phyloP scores from a whole-genome alignment of 164 flowering plant genomes.

The Aristolochia contorta region DNA sequence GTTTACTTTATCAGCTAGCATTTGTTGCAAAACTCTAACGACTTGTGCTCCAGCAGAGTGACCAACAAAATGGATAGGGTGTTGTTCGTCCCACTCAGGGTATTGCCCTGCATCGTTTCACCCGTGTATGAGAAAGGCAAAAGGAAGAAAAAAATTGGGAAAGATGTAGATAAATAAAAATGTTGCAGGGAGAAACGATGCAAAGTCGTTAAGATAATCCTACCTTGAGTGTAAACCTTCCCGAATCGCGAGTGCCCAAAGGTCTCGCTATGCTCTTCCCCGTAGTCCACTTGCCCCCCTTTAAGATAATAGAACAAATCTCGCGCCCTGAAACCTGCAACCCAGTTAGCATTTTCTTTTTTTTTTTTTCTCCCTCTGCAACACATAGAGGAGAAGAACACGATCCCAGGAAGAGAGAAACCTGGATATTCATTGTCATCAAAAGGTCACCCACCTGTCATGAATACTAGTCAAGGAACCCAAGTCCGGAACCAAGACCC shows the following conservation, averaged over 20 bases:
- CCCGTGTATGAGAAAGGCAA: not conserved
- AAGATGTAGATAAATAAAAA: too few species aligned
- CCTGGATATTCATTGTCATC: not conserved
- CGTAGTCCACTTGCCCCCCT: conserved; percentile 94
- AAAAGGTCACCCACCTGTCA: conserved; percentile 50
- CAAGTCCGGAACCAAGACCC: conserved; percentile 93
- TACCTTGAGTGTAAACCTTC: conserved; percentile 68
- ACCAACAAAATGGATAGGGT: conserved; percentile 94
- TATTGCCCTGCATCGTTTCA: conserved; percentile 50
- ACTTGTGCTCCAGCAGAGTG: conserved; percentile 99
- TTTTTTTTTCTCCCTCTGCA: too few species aligned
- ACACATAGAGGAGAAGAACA: too few species aligned
- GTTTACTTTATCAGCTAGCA: conserved; percentile 93
- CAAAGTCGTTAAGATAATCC: not conserved
- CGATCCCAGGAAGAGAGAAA: not conserved
- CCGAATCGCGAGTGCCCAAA: conserved; percentile 87
- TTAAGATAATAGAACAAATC: conserved; percentile 93
- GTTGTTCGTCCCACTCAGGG: conserved; percentile 94
- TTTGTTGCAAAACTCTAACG: conserved; percentile 88
- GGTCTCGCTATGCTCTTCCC: conserved; percentile 83
- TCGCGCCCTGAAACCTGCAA: conserved; percentile 60
- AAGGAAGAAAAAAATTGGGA: too few species aligned
- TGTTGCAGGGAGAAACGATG: too few species aligned
- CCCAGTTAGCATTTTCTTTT: not conserved
- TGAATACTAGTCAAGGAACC: conserved; percentile 91